Conservation (phyloP, 352 stramenopile species). For the Globisporangium rhizosaccharum region DNA sequence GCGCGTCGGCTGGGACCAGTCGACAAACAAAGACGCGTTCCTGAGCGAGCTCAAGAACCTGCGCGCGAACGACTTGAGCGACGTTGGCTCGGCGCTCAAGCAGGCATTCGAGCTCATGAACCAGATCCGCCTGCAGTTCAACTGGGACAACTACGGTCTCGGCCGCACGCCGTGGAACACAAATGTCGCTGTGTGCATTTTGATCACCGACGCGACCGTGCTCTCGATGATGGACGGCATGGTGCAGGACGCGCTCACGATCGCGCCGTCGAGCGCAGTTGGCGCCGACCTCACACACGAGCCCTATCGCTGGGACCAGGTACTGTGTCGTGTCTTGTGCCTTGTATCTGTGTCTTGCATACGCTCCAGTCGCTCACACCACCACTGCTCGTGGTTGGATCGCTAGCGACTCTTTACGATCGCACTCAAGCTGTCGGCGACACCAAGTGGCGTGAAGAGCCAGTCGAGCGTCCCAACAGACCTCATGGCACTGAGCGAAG, state of each 20-base stretch:
- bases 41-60: conserved; percentile 82
- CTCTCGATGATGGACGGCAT: conserved; percentile 63
- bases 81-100: conserved; percentile 62
- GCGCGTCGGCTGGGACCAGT: conserved; percentile 81
- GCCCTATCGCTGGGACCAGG: conserved; percentile 84
- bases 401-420: conserved; percentile 64
- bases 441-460: conserved; percentile 36
- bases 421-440: conserved; percentile 77
- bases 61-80: conserved; percentile 70
- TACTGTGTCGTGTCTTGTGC: conserved; percentile 3
- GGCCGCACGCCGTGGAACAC: conserved; percentile 79
- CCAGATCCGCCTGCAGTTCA: conserved; percentile 83
- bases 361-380: not conserved
- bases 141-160: conserved; percentile 85
- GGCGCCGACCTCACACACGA: conserved; percentile 77
- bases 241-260: conserved; percentile 65
- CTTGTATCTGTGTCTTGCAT: not conserved
- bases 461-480: conserved; percentile 54
- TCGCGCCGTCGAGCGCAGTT: conserved; percentile 60
- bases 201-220: conserved; percentile 77
- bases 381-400: too few species aligned
- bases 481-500: conserved; percentile 82
- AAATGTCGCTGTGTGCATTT: conserved; percentile 74
- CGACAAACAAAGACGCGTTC: conserved; percentile 82
- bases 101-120: conserved; percentile 88